phyloP scores from a whole-genome alignment of 257 asterid genomes.

The Fraxinus pennsylvanica region DNA sequence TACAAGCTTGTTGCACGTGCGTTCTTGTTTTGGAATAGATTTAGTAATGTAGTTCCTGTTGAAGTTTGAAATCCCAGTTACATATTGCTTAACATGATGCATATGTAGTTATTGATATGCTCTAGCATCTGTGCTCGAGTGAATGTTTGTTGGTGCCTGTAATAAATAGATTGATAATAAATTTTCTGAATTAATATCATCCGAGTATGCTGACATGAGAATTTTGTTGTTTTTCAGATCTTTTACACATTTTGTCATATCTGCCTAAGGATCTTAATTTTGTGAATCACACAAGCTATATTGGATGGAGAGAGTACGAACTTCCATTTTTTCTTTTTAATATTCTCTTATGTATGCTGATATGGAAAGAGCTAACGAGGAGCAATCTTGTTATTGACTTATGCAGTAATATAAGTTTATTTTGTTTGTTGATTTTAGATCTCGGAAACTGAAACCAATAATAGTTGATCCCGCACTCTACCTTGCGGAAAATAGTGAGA shows the following conservation, averaged over 20 bases:
- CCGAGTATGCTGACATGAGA: slow-evolving; percentile 20
- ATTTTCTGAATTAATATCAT: neutral
- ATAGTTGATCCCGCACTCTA: slow-evolving; percentile 85
- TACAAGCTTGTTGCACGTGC: neutral
- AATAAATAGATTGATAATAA: neutral
- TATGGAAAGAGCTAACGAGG: neutral
- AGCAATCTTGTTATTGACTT: neutral
- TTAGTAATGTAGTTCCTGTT: neutral
- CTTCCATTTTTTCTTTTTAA: slow-evolving; percentile 21
- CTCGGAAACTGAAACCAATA: slow-evolving; percentile 78
- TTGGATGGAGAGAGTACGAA: slow-evolving; percentile 97
- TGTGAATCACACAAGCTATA: slow-evolving; percentile 84
- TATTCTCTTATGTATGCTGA: neutral
- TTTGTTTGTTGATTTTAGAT: slow-evolving; percentile 41
- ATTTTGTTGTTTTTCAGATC: slow-evolving; percentile 62
- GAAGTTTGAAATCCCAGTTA: neutral
- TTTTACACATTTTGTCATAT: slow-evolving; percentile 84
- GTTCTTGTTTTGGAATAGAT: neutral
- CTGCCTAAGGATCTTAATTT: slow-evolving; percentile 88
- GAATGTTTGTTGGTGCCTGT: neutral
- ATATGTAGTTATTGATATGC: neutral
- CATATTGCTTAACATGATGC: neutral
- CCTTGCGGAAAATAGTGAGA: slow-evolving; percentile 61
- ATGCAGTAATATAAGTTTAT: neutral
- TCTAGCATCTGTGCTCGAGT: neutral